A percentile compares a stretch with the other conserved stretches of the same genome.
Conservation (phyloP, 805 yeast species). For the Torulaspora quercuum region DNA sequence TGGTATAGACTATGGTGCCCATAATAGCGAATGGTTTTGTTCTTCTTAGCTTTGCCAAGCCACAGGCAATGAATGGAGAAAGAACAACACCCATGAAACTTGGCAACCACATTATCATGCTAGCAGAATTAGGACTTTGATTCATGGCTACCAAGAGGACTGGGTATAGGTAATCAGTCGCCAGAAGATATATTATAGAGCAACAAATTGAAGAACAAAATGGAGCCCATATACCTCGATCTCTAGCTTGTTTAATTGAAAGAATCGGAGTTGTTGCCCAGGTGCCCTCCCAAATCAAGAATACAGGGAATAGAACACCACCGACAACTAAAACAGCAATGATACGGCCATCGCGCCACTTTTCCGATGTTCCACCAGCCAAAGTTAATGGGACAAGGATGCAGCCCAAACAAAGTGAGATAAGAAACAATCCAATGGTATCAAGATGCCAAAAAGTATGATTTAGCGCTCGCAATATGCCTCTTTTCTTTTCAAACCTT, state of each 20-base stretch:
- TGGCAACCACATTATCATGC: slow-evolving; percentile 57
- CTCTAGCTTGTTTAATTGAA: slow-evolving; percentile 56
- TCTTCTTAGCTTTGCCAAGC: slow-evolving; percentile 46
- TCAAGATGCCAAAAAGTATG: slow-evolving; percentile 63
- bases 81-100: slow-evolving; percentile 62
- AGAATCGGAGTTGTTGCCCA: slow-evolving; percentile 59
- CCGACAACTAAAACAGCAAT: slow-evolving; percentile 73
- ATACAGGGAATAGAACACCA: slow-evolving; percentile 54
- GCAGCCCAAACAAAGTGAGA: slow-evolving; percentile 57
- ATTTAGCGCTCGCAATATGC: slow-evolving; percentile 2
- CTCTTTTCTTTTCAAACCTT: no score
- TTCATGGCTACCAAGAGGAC: slow-evolving; percentile 61
- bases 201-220: slow-evolving; percentile 53
- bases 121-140: slow-evolving; percentile 57
- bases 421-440: slow-evolving; percentile 54
- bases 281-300: slow-evolving; percentile 55
- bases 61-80: slow-evolving; percentile 57
- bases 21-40: slow-evolving; percentile 56
- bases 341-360: slow-evolving; percentile 59
- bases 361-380: slow-evolving; percentile 57
- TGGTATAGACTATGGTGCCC: slow-evolving; percentile 58
- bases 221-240: slow-evolving; percentile 76
- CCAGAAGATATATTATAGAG: slow-evolving; percentile 64
- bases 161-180: slow-evolving; percentile 64
- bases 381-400: slow-evolving; percentile 70